Evolutionary conservation across 1,284 basidiomycete species (phyloP), one percentile per base, ranked within the genome.

Genomic region (Tilletia horrida): DNA sequence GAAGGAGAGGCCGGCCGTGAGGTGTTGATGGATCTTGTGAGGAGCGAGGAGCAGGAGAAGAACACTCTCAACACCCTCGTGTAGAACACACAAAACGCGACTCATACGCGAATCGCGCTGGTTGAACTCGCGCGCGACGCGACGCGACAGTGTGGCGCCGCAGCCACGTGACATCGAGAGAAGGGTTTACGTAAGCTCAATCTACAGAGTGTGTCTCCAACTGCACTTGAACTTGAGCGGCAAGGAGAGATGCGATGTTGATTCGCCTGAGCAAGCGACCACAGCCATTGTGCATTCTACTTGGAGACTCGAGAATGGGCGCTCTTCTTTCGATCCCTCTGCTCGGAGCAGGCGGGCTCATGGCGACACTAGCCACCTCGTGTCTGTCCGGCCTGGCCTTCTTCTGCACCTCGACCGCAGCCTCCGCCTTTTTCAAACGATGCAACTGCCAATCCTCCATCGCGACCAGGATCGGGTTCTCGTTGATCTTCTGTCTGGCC

Each of bases 401-500:
- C 71, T 75, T 82, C 72, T 84, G 80, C 82, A 90, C 90, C 8
- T 91, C 90, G 61, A 91, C 89, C 45, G 91, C 91, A 77, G 93
- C 94, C 11, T 93, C 92, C 44, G 95, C 97, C 85, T 92, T 98
- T 84, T 96, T 90, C 87, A 96, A 96, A 85, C 94, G 92, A 67
- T 98, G 95, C 84, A 97, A 97, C 83, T 98, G 95, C 85, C 97
- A 97, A 81, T 96, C 93, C 11, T 96, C 93, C 0, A 97, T 98
- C 74, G 95, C 95, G 0, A 98, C 95, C 44, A 90, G 95, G 78
- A 90, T 98, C 68, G 95, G 95, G 47, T 98, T 94, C 84, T 93
- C 93, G 23, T 88, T 98, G 80, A 95, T 98, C 82, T 96, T 98
- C 84, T 90, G 89, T 63, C 84, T 97, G 63, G 95, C 96, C 80